Percentiles rank a stretch among this genome's conserved stretches.
phyloP scores from a whole-genome alignment of 176 grass and related monocot genomes.

The Ensete ventricosum region DNA sequence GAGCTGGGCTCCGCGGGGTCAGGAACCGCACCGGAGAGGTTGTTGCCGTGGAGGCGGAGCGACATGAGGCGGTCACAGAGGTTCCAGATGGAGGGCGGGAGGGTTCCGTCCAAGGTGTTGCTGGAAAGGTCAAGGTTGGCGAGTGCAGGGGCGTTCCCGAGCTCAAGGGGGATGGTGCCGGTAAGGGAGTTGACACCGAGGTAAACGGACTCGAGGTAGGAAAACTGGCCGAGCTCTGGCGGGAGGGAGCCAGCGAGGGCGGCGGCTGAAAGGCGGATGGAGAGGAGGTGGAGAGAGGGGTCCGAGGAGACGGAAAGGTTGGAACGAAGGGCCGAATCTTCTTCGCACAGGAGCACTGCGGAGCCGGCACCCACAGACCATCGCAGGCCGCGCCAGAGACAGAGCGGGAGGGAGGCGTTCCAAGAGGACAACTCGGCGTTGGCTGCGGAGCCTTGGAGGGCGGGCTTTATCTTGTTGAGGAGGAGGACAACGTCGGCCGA shows the following conservation, averaged over 20 bases:
- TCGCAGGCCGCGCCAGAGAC: constrained; percentile 63
- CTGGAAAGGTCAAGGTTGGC: constrained; percentile 36
- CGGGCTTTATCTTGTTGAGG: constrained; percentile 45
- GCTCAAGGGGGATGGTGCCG: constrained; percentile 45
- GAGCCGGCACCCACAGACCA: constrained; percentile 27
- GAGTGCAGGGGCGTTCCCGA: constrained; percentile 65
- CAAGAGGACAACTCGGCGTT: constrained; percentile 58
- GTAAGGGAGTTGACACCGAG: constrained; percentile 44
- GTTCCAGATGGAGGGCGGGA: constrained; percentile 63
- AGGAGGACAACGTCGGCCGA: constrained; percentile 38
- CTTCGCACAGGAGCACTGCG: constrained; percentile 25
- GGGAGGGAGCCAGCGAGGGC: constrained; percentile 43
- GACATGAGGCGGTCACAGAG: constrained; percentile 43
- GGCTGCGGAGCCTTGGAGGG: constrained; percentile 29
- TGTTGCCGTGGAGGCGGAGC: constrained; percentile 48
- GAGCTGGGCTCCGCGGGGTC: constrained; percentile 39
- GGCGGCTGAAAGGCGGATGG: constrained; percentile 58
- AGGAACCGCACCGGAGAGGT: constrained; percentile 33
- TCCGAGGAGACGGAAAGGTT: constrained; percentile 48
- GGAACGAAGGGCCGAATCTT: constrained; percentile 19
- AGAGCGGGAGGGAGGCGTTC: constrained; percentile 55
- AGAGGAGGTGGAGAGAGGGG: constrained; percentile 32
- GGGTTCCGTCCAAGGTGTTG: constrained; percentile 34
- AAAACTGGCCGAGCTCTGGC: constrained; percentile 38
- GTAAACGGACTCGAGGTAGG: constrained; percentile 39